phyloP scores from a whole-genome alignment of 164 flowering plant species.

The Amborella trichopoda region DNA sequence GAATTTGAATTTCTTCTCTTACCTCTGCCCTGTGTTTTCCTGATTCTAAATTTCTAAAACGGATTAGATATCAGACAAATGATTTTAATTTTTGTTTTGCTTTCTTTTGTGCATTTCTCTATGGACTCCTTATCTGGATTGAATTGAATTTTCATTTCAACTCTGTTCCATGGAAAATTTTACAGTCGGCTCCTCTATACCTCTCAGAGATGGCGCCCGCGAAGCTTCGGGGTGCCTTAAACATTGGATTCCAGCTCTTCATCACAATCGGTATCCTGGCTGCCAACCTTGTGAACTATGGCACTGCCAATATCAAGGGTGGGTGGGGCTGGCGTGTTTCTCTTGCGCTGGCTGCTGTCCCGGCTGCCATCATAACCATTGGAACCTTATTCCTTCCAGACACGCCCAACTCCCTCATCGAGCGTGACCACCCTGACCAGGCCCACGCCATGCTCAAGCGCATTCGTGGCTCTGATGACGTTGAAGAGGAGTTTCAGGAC shows the following conservation, averaged over 20 bases:
- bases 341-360: conserved; percentile 58
- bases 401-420: conserved; percentile 78
- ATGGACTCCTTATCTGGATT: too few species aligned
- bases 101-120: too few species aligned
- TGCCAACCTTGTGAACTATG: conserved; percentile 60
- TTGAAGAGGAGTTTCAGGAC: conserved; percentile 55
- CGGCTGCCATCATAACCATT: conserved; percentile 52
- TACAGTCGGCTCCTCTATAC: conserved; percentile 61
- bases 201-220: conserved; percentile 84
- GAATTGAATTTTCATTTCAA: too few species aligned
- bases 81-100: too few species aligned
- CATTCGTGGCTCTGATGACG: conserved; percentile 44
- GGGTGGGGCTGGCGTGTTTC: conserved; percentile 77
- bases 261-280: conserved; percentile 64
- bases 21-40: too few species aligned
- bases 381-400: conserved; percentile 64
- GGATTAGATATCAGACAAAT: too few species aligned
- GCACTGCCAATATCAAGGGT: conserved; percentile 49
- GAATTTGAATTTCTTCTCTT: too few species aligned
- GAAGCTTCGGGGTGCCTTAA: conserved; percentile 58
- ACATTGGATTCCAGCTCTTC: conserved; percentile 67
- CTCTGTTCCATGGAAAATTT: too few species aligned
- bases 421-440: conserved; percentile 25
- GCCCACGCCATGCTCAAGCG: conserved; percentile 28
- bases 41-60: too few species aligned